Percentiles rank a stretch among this genome's conserved stretches.
phyloP scores from a whole-genome alignment of 75 land plant species.

The Larix kaempferi region DNA sequence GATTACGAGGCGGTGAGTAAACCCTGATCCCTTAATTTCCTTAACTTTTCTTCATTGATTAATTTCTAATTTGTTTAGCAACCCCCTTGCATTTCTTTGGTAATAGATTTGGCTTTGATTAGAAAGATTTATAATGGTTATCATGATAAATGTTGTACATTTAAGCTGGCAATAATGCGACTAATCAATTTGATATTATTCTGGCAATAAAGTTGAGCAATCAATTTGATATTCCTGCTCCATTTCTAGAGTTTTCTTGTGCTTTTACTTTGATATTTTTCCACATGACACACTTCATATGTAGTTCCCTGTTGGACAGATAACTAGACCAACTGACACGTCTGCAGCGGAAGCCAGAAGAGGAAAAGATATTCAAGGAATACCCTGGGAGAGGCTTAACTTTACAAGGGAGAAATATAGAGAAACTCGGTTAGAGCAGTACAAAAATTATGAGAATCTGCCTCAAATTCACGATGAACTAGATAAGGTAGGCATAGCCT shows the following conservation, averaged over 20 bases:
- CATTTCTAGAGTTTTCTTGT: neutral
- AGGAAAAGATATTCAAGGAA: slow-evolving; percentile 95
- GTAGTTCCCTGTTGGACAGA: slow-evolving; percentile 2
- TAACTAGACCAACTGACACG: slow-evolving; percentile 41
- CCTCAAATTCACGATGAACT: slow-evolving; percentile 54
- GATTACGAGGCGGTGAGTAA: slow-evolving; percentile 43
- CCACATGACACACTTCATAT: neutral
- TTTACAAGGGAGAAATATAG: slow-evolving; percentile 81
- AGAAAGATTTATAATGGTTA: neutral
- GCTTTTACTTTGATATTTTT: neutral
- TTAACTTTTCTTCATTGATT: neutral
- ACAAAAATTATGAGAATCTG: slow-evolving; percentile 89
- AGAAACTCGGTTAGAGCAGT: slow-evolving; percentile 75
- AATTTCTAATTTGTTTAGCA: neutral
- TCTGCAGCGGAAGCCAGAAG: slow-evolving; percentile 67
- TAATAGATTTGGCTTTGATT: neutral
- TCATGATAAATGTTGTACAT: neutral
- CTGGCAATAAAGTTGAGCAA: neutral
- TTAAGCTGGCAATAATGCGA: no score
- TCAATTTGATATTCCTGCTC: neutral
- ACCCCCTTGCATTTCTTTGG: neutral
- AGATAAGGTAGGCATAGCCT: slow-evolving; percentile 44
- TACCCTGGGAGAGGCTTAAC: slow-evolving; percentile 81
- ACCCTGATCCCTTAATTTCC: neutral
- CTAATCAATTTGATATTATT: no score